These are phyloP conservation scores for Mycena polygramma DNA, from an alignment of 768 basidiomycete species.

Conservation along the genomic window DNA sequence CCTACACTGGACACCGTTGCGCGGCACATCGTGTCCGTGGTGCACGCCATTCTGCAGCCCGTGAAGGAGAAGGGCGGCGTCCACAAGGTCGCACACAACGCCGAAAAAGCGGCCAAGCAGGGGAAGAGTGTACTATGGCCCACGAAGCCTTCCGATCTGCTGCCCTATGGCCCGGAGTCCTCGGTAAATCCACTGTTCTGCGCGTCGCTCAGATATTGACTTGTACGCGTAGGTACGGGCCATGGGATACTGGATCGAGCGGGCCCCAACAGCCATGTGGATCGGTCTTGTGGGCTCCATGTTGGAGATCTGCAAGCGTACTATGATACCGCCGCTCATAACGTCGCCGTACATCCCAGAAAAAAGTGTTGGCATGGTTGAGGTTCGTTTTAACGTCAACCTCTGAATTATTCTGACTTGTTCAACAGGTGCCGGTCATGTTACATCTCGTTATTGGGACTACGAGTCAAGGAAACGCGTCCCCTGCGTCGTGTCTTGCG, in stretches of 20 bases:
- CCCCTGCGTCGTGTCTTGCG: not conserved
- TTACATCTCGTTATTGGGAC: too few relatives aligned
- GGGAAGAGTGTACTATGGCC: constrained; percentile 18
- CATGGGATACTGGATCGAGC: constrained; percentile 14
- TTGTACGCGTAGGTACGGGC: constrained; percentile 6
- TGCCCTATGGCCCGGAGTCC: constrained; percentile 11
- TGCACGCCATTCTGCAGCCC: constrained; percentile 13
- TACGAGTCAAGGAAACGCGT: too few relatives aligned
- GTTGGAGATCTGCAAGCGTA: constrained; percentile 16
- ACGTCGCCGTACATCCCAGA: constrained; percentile 9
- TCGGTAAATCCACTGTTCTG: not conserved
- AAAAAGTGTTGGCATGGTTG: constrained; percentile 10
- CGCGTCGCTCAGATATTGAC: not conserved
- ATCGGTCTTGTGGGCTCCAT: constrained; percentile 13
- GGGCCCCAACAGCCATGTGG: not conserved
- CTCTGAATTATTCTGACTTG: too few relatives aligned
- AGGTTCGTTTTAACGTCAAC: not conserved
- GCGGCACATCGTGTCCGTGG: constrained; percentile 12
- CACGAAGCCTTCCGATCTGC: constrained; percentile 10
- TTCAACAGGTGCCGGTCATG: too few relatives aligned
- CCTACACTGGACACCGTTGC: not conserved
- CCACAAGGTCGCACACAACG: constrained; percentile 19
- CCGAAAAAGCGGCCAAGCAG: constrained; percentile 19
- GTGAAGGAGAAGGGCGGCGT: constrained; percentile 9
- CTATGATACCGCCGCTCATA: constrained; percentile 16